phyloP scores from a whole-genome alignment of 805 yeast genomes.

The Lipomyces yamanashiensis region DNA sequence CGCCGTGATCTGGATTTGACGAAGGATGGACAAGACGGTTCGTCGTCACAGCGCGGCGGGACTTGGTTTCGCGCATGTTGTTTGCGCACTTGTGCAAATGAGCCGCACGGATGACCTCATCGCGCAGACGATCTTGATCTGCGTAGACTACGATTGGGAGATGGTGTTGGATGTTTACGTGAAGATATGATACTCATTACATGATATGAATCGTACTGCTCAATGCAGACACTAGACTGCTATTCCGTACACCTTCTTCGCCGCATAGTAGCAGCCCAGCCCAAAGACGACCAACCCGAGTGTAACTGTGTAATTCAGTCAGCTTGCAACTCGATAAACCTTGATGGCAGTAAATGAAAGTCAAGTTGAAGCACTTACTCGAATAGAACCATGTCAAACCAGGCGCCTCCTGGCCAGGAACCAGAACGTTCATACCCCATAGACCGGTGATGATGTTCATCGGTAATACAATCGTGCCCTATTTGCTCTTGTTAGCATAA shows the following conservation, averaged over 20 bases:
- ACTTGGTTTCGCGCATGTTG: not conserved
- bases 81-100: not conserved
- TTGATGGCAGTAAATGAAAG: not conserved
- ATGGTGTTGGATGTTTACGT: too few relatives aligned
- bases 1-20: not conserved
- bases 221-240: slow-evolving; percentile 3
- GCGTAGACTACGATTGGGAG: too few relatives aligned
- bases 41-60: slow-evolving; percentile 1
- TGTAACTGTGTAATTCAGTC: slow-evolving; percentile 12
- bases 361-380: slow-evolving; percentile 10
- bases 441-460: slow-evolving; percentile 93
- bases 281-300: slow-evolving; percentile 31
- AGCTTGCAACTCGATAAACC: not conserved
- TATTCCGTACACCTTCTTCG: slow-evolving; percentile 29
- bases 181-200: too few relatives aligned
- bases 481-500: not conserved
- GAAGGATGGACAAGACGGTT: not conserved
- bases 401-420: slow-evolving; percentile 83
- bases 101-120: slow-evolving; percentile 14
- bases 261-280: slow-evolving; percentile 17
- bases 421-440: slow-evolving; percentile 98
- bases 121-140: slow-evolving; percentile 3
- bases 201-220: too few relatives aligned
- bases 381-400: slow-evolving; percentile 65
- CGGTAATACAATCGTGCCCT: slow-evolving; percentile 95